These are phyloP conservation scores for Hypomontagnella submonticulosa DNA, from an alignment of 495 filamentous ascomycete species.

Conservation along the genomic window DNA sequence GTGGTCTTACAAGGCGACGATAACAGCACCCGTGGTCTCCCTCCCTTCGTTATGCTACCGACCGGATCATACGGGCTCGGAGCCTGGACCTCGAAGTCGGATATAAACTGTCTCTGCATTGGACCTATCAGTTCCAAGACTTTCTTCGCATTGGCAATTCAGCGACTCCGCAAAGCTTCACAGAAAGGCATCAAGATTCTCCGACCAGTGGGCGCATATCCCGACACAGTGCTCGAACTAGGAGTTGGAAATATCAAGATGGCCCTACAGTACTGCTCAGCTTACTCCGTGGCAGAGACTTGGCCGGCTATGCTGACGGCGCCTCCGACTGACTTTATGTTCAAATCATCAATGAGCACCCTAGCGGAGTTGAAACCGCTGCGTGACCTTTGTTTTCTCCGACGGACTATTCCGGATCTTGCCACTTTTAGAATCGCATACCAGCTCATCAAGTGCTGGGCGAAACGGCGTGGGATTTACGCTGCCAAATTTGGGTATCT, in stretches of 20 bases:
- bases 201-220: conserved; percentile 61
- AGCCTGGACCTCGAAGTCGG: conserved; percentile 64
- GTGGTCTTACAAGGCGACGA: conserved; percentile 46
- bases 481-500: conserved; percentile 67
- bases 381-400: conserved; percentile 65
- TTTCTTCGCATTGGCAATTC: conserved; percentile 65
- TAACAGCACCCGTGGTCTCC: conserved; percentile 32
- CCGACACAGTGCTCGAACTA: conserved; percentile 67
- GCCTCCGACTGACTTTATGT: conserved; percentile 57
- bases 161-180: conserved; percentile 58
- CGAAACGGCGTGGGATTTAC: conserved; percentile 65
- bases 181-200: conserved; percentile 59
- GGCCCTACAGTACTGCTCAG: conserved; percentile 70
- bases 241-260: conserved; percentile 61
- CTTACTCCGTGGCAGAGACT: conserved; percentile 56
- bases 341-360: conserved; percentile 58
- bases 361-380: conserved; percentile 66
- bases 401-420: conserved; percentile 62
- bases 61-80: conserved; percentile 71
- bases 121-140: conserved; percentile 64
- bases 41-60: conserved; percentile 60
- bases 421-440: conserved; percentile 62
- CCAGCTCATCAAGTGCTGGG: conserved; percentile 65
- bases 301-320: conserved; percentile 51
- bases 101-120: conserved; percentile 69